Evolutionary conservation across 225 moss, liverwort and hornwort species (phyloP), one percentile per base, ranked within the genome.

Genomic region (Marchantia polymorpha): DNA sequence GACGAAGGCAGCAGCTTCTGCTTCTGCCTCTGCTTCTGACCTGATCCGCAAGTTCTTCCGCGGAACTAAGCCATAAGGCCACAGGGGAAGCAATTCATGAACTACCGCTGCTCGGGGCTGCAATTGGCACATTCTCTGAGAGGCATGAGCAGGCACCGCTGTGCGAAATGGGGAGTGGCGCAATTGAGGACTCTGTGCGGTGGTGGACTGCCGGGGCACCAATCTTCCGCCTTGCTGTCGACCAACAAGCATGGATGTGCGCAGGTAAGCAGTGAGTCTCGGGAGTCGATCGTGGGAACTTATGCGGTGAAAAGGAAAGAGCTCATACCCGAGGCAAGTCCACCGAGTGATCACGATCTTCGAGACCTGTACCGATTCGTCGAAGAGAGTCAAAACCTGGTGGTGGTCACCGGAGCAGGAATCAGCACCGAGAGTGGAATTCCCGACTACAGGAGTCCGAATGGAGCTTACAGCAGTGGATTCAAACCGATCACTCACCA

Each of bases 401-500:
- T 96, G 64, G 96, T 96, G 79, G 31, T 96, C 69, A 92, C 94
- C 3, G 96, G 96, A 76, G 96, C 96, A 51, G 96, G 96, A 69
- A 86, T 94, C 77, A 96, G 96, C 77, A 96, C 96, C 39, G 96
- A 96, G 79, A 91, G 94, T 77, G 96, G 96, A 46, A 96, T 96
- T 80, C 96, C 96, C 79, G 96, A 96, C 82, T 96, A 96, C 73
- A 89, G 96, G 87, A 96, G 96, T 90, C 94, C 96, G 49, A 83
- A 91, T 81, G 96, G 96, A 90, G 96, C 96, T 77, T 96, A 96
- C 88, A 96, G 91, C 76, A 91, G 89, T 82, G 96, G 96, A 64
- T 96, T 92, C 56, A 92, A 94, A 89, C 96, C 96, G 39, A 96
- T 96, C 0, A 92, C 94, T 85, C 96, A 96, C 82, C 96, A 96